Base-by-base conservation (phyloP, 225 moss, liverwort and hornwort species). In the Ulota crispa region DNA sequence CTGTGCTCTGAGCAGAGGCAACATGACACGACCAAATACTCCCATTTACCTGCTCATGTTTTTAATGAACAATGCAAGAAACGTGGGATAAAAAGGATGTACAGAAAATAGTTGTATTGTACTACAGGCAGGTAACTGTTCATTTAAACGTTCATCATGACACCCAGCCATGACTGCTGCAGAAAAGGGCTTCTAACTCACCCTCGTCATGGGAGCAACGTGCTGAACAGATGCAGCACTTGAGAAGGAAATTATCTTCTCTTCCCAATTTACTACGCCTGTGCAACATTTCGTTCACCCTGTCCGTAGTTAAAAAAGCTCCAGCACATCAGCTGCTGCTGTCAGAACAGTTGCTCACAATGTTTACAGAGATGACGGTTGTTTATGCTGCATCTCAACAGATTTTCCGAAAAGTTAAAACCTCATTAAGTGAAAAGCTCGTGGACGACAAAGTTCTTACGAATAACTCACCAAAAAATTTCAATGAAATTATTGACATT, bases 361-460 rank as follows among this genome's bases (percentile, higher is more conserved):
- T 78, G 79, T 83, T 86, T 12, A 70, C 74, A 87, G 73, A 64
- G 65, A 37, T 87, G 81, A 70, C 64, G 59, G 63, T 64, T 84
- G 64, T 45, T 77, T 60, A 84, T 62, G 30, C 78, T 76, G 79
- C 76, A 78, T 55, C 52, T 70, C n/a, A 67, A 56, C 56, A 76
- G 60, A 2, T 41, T 71, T 47, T 39, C 76, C 39, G 50, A 64
- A 45, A 54, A 72, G 18, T n/a, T 56, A 36, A 30, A 21, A 67
- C 36, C 67, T 50, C 62, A 28, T 28, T 70, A 63, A 53, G 12
- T 64, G 36, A 75, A 41, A 77, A 34, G 20, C 45, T 36, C 16
- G 59, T 64, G 41, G 16, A 39, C 31, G 68, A 24, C 8, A 16
- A 65, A 16, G 23, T 57, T 64, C 52, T 67, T 52, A 43, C 42